phyloP scores from a whole-genome alignment of 352 stramenopile species.

The Globisporangium irregulare region DNA sequence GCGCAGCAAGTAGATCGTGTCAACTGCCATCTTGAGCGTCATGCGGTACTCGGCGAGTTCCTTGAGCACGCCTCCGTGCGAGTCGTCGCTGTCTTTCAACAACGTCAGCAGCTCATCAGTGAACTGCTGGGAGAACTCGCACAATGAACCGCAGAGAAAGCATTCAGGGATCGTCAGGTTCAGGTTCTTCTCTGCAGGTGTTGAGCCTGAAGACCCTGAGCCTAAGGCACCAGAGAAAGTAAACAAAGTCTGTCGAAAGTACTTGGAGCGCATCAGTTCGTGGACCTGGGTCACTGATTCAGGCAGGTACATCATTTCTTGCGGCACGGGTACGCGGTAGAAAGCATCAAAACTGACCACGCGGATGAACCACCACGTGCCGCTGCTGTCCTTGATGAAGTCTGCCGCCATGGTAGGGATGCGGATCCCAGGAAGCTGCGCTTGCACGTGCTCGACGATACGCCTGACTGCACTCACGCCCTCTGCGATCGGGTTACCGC shows the following conservation, averaged over 20 bases:
- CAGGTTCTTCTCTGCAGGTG: neutral
- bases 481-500: slow-evolving; percentile 51
- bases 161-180: slow-evolving; percentile 28
- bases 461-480: slow-evolving; percentile 42
- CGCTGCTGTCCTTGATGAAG: slow-evolving; percentile 64
- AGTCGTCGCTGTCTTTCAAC: slow-evolving; percentile 22
- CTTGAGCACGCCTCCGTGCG: slow-evolving; percentile 28
- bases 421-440: slow-evolving; percentile 53
- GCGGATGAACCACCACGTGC: slow-evolving; percentile 69
- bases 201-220: neutral
- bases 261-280: slow-evolving; percentile 38
- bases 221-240: neutral
- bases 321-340: slow-evolving; percentile 32
- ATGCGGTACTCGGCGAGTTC: slow-evolving; percentile 58
- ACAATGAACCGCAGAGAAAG: slow-evolving; percentile 58
- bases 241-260: slow-evolving; percentile 28
- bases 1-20: slow-evolving; percentile 64
- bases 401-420: slow-evolving; percentile 58
- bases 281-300: slow-evolving; percentile 49
- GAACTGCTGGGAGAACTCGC: slow-evolving; percentile 40
- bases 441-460: slow-evolving; percentile 61
- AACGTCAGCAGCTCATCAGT: slow-evolving; percentile 39
- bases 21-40: slow-evolving; percentile 74
- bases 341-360: slow-evolving; percentile 52
- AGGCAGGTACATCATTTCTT: slow-evolving; percentile 23